Evolutionary conservation across 495 filamentous ascomycete genomes (phyloP).

Genomic region (Lasiosphaeria miniovina): DNA sequence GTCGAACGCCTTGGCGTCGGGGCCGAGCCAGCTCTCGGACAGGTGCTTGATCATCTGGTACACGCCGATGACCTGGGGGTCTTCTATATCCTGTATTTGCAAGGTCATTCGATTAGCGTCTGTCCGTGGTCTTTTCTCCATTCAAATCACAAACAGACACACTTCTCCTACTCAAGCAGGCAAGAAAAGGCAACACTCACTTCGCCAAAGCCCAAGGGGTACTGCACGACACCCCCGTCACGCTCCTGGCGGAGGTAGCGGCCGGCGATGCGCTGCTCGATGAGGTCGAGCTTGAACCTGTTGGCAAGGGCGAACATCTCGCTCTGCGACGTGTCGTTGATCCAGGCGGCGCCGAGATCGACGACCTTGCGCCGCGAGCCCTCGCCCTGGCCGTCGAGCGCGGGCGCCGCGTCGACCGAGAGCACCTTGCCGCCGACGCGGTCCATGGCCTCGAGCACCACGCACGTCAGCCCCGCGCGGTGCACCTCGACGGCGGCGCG

Average conservation of each 20-base stretch:
- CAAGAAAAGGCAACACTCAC: constrained; percentile 1
- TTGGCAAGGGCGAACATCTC: constrained; percentile 36
- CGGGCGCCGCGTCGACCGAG: constrained; percentile 14
- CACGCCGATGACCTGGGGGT: constrained; percentile 5
- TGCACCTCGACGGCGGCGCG: constrained; percentile 42
- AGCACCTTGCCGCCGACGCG: constrained; percentile 53
- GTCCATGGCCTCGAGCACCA: constrained; percentile 49
- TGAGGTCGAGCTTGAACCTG: constrained; percentile 36
- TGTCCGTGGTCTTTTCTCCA: background rate
- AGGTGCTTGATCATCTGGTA: constrained; percentile 4
- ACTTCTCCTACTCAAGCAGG: background rate
- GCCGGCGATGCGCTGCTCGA: constrained; percentile 44
- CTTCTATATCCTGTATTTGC: constrained; percentile 4
- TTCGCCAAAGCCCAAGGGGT: background rate
- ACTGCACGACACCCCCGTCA: constrained; percentile 15
- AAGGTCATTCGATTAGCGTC: background rate
- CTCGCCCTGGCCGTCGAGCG: constrained; percentile 18
- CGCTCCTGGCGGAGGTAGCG: constrained; percentile 33
- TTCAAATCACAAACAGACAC: background rate
- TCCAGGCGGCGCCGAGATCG: constrained; percentile 53
- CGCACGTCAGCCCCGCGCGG: constrained; percentile 38
- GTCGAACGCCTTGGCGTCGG: constrained; percentile 24
- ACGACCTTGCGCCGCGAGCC: background rate
- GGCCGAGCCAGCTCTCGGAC: constrained; percentile 11
- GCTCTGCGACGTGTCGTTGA: constrained; percentile 50